phyloP scores from a whole-genome alignment of 345 rosid species.

The Acer saccharum region DNA sequence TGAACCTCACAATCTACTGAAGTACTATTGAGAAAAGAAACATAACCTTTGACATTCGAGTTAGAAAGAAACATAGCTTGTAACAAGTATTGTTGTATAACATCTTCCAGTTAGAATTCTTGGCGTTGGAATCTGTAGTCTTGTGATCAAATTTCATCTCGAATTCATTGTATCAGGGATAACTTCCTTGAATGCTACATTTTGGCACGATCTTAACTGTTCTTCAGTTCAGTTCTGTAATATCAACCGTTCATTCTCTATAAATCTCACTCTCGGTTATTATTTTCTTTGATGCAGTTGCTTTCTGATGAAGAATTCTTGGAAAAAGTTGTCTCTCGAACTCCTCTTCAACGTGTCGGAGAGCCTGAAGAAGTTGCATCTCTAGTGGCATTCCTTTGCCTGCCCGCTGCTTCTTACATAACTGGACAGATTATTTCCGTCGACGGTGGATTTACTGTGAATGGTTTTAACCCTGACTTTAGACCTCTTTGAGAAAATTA shows the following conservation, averaged over 20 bases:
- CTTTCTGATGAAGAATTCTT: conserved; percentile 49
- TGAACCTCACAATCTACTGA: neutral
- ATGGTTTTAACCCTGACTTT: conserved; percentile 42
- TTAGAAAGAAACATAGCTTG: neutral
- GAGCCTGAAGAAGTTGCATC: conserved; percentile 84
- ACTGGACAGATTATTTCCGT: conserved; percentile 70
- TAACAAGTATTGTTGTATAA: no score
- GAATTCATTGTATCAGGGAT: neutral
- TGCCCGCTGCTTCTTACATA: conserved; percentile 77
- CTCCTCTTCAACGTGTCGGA: conserved; percentile 77
- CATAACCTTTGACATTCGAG: no score
- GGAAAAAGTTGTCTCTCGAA: conserved; percentile 52
- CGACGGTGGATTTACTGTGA: conserved; percentile 63
- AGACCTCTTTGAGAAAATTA: conserved; percentile 6
- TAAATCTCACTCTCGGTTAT: neutral
- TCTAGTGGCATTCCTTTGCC: conserved; percentile 64
- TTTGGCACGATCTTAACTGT: neutral
- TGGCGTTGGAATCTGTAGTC: neutral
- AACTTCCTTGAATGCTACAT: neutral
- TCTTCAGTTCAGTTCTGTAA: no score
- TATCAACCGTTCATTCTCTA: neutral
- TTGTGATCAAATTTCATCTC: neutral
- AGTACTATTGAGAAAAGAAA: neutral
- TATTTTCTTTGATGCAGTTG: conserved; percentile 36
- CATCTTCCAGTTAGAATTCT: neutral